These are phyloP conservation scores for Curvularia sp. DNA, from an alignment of 2,329 filamentous ascomycete species.

Conservation along the genomic window DNA sequence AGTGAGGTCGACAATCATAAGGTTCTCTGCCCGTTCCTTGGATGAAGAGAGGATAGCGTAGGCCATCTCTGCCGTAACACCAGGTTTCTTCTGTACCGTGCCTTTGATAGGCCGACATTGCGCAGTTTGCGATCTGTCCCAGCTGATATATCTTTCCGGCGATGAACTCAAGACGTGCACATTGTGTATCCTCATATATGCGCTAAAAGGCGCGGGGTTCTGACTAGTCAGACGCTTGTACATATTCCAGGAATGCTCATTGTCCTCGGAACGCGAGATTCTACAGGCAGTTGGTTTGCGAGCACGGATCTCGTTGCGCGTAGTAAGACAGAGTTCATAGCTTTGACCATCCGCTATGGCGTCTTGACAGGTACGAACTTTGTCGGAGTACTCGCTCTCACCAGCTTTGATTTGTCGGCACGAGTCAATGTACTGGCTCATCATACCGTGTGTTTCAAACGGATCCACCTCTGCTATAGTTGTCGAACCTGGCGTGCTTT, in stretches of 20 bases:
- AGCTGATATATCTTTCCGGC: constrained; percentile 86
- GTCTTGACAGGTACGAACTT: constrained; percentile 73
- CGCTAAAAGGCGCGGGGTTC: constrained; percentile 86
- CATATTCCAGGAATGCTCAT: constrained; percentile 66
- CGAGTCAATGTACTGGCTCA: constrained; percentile 39
- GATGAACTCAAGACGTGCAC: constrained; percentile 80
- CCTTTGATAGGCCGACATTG: constrained; percentile 96
- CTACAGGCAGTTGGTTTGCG: constrained; percentile 32
- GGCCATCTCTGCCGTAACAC: constrained; percentile 75
- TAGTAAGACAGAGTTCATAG: constrained; percentile 85
- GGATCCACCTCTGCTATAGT: constrained; percentile 37
- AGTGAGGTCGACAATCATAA: constrained; percentile 98
- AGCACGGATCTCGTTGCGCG: constrained; percentile 69
- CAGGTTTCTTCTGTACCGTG: constrained; percentile 80
- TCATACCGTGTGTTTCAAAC: constrained; percentile 40
- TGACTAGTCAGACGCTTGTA: constrained; percentile 73
- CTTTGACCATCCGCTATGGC: constrained; percentile 79
- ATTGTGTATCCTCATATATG: constrained; percentile 72
- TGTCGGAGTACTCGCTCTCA: constrained; percentile 63
- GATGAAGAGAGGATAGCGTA: constrained; percentile 75
- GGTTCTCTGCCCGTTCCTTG: constrained; percentile 93
- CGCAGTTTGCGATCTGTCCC: constrained; percentile 66
- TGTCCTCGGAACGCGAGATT: constrained; percentile 43
- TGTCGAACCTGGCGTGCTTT: constrained; percentile 40
- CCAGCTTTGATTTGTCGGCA: constrained; percentile 25